Evolutionary conservation across 345 rosid species (phyloP).

Genomic region (Psidium guajava): DNA sequence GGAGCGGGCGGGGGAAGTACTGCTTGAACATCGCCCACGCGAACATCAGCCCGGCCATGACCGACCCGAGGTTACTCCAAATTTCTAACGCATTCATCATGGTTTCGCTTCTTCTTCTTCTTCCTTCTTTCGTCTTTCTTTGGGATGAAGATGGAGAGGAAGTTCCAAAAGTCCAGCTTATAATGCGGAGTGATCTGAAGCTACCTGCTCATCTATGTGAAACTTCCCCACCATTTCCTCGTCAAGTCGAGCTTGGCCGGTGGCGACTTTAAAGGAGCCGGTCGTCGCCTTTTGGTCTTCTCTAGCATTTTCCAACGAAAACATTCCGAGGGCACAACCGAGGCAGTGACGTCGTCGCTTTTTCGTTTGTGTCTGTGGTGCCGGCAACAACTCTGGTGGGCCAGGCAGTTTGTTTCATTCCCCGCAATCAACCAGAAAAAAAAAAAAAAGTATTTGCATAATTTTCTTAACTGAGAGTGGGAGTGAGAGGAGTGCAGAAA

Average conservation of each 20-base stretch:
- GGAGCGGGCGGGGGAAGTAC: constrained; percentile 33
- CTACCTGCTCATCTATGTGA: background rate
- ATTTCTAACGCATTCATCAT: constrained; percentile 5
- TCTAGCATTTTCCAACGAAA: background rate
- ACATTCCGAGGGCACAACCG: background rate
- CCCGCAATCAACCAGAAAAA: background rate
- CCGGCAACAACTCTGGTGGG: background rate
- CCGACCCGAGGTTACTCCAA: constrained; percentile 13
- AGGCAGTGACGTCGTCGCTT: background rate
- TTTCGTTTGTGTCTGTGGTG: background rate
- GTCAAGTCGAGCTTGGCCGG: background rate
- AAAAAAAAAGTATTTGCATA: too few relatives aligned
- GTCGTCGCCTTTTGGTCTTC: background rate
- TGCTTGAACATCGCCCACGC: constrained; percentile 40
- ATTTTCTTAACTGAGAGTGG: too few relatives aligned
- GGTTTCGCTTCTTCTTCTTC: background rate
- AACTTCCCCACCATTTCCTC: background rate
- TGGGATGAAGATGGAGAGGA: background rate
- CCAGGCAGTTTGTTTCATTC: background rate
- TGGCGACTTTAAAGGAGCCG: background rate
- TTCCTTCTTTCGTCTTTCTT: background rate
- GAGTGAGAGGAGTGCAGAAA: too few relatives aligned
- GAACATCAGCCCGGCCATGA: constrained; percentile 26
- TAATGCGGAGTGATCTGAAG: background rate
- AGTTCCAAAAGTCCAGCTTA: background rate